These are phyloP conservation scores for Boletus barrowsii DNA, from an alignment of 768 basidiomycete genomes.

Conservation along the genomic window DNA sequence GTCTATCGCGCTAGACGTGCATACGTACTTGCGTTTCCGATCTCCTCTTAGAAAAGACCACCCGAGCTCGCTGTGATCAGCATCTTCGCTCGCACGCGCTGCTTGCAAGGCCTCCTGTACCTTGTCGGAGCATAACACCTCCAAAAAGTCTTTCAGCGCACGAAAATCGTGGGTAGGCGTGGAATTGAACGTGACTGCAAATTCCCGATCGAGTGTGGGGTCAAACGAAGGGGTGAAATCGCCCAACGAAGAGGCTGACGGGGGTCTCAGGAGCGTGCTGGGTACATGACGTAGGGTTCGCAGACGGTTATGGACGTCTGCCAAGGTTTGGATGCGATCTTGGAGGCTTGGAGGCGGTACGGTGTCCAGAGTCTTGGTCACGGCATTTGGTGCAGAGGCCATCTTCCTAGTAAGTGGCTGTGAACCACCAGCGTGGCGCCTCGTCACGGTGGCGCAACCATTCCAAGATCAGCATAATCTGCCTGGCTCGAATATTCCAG, in stretches of 20 bases:
- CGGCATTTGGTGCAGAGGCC: not conserved
- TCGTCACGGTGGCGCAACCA: not conserved
- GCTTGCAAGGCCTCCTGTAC: conserved; percentile 57
- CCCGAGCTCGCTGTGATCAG: conserved; percentile 49
- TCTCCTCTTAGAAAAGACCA: conserved; percentile 45
- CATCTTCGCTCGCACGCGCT: conserved; percentile 53
- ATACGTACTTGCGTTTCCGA: conserved; percentile 56
- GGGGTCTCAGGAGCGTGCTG: conserved; percentile 40
- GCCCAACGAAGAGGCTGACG: conserved; percentile 23
- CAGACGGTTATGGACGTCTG: conserved; percentile 44
- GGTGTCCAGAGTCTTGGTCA: conserved; percentile 2
- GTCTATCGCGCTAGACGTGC: not conserved
- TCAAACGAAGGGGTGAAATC: conserved; percentile 30
- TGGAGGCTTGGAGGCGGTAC: conserved; percentile 30
- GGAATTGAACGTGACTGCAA: conserved; percentile 27
- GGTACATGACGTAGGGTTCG: conserved; percentile 47
- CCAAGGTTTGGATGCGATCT: conserved; percentile 45
- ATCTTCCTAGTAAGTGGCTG: conserved; percentile 18
- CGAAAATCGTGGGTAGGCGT: conserved; percentile 41
- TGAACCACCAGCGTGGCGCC: not conserved
- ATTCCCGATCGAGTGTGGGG: conserved; percentile 25
- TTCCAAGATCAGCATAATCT: not conserved
- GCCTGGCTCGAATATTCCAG: not conserved
- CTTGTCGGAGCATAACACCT: conserved; percentile 44
- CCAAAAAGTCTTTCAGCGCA: conserved; percentile 46